phyloP scores from a whole-genome alignment of 441 rosid species.

The Corymbia citriodora region DNA sequence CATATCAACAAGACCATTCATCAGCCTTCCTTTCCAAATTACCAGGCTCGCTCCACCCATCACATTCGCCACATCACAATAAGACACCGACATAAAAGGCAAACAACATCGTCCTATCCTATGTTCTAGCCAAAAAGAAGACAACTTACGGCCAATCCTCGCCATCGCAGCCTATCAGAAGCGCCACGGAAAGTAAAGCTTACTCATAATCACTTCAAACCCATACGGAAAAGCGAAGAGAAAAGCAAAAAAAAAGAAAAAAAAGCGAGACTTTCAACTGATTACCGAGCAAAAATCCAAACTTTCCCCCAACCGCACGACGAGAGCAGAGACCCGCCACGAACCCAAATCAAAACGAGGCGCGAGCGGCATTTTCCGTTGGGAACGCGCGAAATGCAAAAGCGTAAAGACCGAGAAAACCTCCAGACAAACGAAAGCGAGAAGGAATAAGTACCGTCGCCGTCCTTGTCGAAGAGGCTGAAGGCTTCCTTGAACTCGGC shows the following conservation, averaged over 20 bases:
- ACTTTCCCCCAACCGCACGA: not conserved
- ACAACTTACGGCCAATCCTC: not conserved
- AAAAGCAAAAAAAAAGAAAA: not conserved
- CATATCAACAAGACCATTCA: not conserved
- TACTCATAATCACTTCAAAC: not conserved
- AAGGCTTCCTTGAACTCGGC: conserved; percentile 22
- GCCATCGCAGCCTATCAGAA: not conserved
- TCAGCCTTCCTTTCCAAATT: not conserved
- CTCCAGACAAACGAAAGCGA: not conserved
- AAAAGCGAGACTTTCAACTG: not conserved
- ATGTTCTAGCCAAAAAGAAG: not conserved
- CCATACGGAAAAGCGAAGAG: not conserved
- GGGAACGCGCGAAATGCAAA: not conserved
- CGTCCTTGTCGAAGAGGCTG: conserved; percentile 23
- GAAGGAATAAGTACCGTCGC: conserved; percentile 15
- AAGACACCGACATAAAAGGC: not conserved
- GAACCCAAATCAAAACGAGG: not conserved
- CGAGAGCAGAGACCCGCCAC: not conserved
- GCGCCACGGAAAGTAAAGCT: not conserved
- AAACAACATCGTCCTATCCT: not conserved
- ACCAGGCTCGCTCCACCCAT: not conserved
- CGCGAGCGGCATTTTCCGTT: not conserved
- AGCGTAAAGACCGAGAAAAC: not conserved
- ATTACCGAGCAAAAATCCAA: not conserved
- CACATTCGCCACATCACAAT: not conserved